These are phyloP conservation scores for Panicum hallii DNA, from an alignment of 202 grass and related monocot species.

Conservation along the genomic window DNA sequence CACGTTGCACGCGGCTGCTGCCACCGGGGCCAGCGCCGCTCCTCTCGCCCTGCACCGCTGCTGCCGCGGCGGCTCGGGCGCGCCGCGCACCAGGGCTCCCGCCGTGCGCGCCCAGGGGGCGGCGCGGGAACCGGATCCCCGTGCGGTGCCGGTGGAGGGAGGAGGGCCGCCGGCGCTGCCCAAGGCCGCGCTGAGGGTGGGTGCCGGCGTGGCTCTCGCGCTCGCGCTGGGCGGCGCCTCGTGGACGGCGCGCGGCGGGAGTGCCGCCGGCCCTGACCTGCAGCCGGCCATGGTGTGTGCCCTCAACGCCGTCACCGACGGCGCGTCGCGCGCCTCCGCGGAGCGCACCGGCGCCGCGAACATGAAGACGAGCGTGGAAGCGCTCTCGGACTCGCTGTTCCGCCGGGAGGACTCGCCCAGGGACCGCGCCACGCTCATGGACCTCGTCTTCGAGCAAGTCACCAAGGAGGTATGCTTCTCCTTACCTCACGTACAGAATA, in stretches of 20 bases:
- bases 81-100: background rate
- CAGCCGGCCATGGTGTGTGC: conserved; percentile 34
- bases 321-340: background rate
- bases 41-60: background rate
- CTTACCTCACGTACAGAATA: background rate
- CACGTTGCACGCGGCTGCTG: background rate
- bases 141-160: background rate
- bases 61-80: background rate
- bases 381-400: conserved; percentile 64
- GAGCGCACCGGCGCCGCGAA: conserved; percentile 7
- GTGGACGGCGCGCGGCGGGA: conserved; percentile 36
- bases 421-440: conserved; percentile 56
- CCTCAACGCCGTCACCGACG: conserved; percentile 41
- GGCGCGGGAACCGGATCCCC: background rate
- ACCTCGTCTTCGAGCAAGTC: conserved; percentile 74
- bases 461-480: conserved; percentile 53
- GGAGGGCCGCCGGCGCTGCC: background rate
- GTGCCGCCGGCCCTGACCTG: background rate
- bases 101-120: background rate
- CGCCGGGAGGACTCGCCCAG: conserved; percentile 47
- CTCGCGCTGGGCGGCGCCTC: conserved; percentile 30
- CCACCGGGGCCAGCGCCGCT: conserved; percentile 1
- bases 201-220: conserved; percentile 49
- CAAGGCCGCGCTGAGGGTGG: conserved; percentile 39
- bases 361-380: conserved; percentile 52